phyloP scores from a whole-genome alignment of 2,329 filamentous ascomycete genomes.

The Claviceps capensis region DNA sequence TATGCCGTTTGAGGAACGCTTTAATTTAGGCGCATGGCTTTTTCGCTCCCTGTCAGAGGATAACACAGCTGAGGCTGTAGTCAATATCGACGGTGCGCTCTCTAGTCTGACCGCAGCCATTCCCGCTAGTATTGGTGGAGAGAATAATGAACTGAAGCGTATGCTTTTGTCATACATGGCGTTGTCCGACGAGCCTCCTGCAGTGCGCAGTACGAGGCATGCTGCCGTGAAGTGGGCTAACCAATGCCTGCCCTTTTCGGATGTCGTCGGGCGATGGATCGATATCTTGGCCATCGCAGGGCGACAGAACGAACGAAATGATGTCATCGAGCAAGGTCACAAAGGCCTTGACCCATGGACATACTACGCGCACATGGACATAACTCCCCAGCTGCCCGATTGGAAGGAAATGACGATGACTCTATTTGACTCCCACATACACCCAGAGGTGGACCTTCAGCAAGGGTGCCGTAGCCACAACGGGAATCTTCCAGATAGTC shows the following conservation, averaged over 20 bases:
- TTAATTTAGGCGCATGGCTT: constrained; percentile 54
- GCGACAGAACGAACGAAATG: constrained; percentile 53
- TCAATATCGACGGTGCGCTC: constrained; percentile 81
- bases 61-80: constrained; percentile 57
- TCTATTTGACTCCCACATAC: constrained; percentile 32
- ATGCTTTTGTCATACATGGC: constrained; percentile 59
- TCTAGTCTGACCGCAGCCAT: constrained; percentile 52
- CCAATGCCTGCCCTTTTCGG: constrained; percentile 66
- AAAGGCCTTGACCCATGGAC: constrained; percentile 67
- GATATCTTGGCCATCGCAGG: constrained; percentile 69
- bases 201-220: constrained; percentile 63
- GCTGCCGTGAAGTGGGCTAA: constrained; percentile 83
- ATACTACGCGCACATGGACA: constrained; percentile 30
- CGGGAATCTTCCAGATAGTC: constrained; percentile 2
- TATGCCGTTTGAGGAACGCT: constrained; percentile 39
- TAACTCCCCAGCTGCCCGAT: constrained; percentile 28
- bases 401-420: constrained; percentile 36
- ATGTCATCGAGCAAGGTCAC: constrained; percentile 78
- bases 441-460: constrained; percentile 4
- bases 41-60: constrained; percentile 76
- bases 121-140: constrained; percentile 16
- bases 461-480: neutral
- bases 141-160: constrained; percentile 22
- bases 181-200: constrained; percentile 31
- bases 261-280: constrained; percentile 74